Conservation (phyloP, 2,329 filamentous ascomycete genomes). For the Simplicillium sp. region DNA sequence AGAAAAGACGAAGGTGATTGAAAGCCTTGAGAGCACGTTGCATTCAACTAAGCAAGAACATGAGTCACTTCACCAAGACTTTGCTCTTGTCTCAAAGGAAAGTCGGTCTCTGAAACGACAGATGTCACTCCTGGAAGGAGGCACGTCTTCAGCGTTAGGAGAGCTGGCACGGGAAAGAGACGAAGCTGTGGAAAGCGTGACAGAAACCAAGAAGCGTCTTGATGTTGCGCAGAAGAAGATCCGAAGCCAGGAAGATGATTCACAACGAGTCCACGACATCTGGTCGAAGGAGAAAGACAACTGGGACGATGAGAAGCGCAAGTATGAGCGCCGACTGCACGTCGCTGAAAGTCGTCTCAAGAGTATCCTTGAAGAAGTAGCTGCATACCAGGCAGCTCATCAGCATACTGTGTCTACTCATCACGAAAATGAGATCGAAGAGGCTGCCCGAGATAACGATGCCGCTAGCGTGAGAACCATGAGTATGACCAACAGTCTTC, state of each 20-base stretch:
- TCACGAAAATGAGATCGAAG: conserved; percentile 51
- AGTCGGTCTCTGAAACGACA: conserved; percentile 74
- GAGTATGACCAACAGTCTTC: conserved; percentile 62
- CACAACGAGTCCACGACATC: conserved; percentile 63
- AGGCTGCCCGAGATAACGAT: conserved; percentile 57
- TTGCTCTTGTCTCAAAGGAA: conserved; percentile 63
- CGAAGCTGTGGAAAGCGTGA: conserved; percentile 61
- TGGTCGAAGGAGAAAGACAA: conserved; percentile 77
- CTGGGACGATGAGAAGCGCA: conserved; percentile 78
- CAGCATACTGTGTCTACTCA: conserved; percentile 26
- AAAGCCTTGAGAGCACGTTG: conserved; percentile 68
- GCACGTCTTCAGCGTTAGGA: conserved; percentile 74
- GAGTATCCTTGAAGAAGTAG: conserved; percentile 75
- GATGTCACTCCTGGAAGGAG: conserved; percentile 76
- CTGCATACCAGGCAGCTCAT: conserved; percentile 53
- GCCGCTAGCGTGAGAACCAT: conserved; percentile 61
- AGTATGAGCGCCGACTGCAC: conserved; percentile 75
- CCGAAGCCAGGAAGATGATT: conserved; percentile 73
- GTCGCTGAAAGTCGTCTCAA: conserved; percentile 84
- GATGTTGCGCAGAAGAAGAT: conserved; percentile 71
- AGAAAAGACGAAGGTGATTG: conserved; percentile 78
- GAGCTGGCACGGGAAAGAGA: conserved; percentile 82
- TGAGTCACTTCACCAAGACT: conserved; percentile 54
- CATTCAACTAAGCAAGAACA: conserved; percentile 65
- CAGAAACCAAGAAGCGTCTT: conserved; percentile 67